These are phyloP conservation scores for Spergularia marina DNA, from an alignment of 148 eudicot species.

Conservation along the genomic window DNA sequence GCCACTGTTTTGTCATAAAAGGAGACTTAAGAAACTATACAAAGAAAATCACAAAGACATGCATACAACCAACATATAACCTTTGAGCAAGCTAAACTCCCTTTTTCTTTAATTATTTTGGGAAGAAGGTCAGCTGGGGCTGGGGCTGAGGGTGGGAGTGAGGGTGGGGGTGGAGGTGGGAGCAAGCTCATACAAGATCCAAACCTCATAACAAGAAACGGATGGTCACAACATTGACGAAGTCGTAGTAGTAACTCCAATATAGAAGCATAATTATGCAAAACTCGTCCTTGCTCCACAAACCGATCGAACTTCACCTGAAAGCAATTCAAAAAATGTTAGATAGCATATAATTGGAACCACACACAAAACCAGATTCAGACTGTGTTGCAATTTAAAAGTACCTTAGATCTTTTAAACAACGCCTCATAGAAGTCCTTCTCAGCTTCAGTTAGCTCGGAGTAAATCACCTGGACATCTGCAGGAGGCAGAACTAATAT, in stretches of 20 bases:
- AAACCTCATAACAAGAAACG: slow-evolving; percentile 97
- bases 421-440: slow-evolving; percentile 92
- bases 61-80: not conserved
- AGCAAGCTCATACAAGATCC: slow-evolving; percentile 8
- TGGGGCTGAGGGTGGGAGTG: not conserved
- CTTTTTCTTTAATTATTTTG: not conserved
- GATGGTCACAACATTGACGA: slow-evolving; percentile 99
- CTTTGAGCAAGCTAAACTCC: not conserved
- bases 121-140: not conserved
- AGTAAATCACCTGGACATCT: slow-evolving; percentile 74
- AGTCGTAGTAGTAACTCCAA: slow-evolving; percentile 86
- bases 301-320: slow-evolving; percentile 97
- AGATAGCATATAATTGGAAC: slow-evolving; percentile 12
- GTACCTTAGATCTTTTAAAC: slow-evolving; percentile 89
- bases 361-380: not conserved
- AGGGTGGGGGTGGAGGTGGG: not conserved
- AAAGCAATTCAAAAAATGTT: slow-evolving; percentile 19
- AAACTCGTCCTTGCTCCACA: slow-evolving; percentile 95
- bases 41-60: not conserved
- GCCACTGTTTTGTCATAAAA: not conserved
- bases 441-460: slow-evolving; percentile 90
- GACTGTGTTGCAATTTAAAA: not conserved
- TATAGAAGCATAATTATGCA: slow-evolving; percentile 97
- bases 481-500: slow-evolving; percentile 94
- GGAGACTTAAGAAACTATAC: not conserved